Percentiles rank a stretch among this genome's conserved stretches.
These are phyloP conservation scores for Trichoderma virens DNA, from an alignment of 495 filamentous ascomycete genomes.

Conservation along the genomic window DNA sequence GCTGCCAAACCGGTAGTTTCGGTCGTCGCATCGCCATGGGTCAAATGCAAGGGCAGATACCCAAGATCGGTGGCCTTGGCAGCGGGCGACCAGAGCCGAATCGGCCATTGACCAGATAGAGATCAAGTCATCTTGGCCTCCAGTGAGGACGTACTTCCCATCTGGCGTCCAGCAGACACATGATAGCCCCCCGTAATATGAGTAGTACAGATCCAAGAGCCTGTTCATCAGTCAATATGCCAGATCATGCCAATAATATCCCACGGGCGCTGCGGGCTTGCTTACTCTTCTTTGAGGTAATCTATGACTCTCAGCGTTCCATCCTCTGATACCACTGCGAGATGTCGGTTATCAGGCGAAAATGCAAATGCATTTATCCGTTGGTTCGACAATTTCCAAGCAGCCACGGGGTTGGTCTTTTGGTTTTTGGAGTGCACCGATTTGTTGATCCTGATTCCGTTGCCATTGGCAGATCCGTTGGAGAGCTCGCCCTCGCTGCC, in stretches of 20 bases:
- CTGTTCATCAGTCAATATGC: constrained; percentile 29
- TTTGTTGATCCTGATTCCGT: constrained; percentile 60
- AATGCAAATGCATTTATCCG: constrained; percentile 85
- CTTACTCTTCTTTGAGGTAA: constrained; percentile 83
- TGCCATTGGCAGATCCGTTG: constrained; percentile 22
- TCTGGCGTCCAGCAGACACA: constrained; percentile 98
- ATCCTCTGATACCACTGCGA: constrained; percentile 92
- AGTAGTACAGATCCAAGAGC: constrained; percentile 74
- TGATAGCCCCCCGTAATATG: constrained; percentile 86
- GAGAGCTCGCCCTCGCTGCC: constrained; percentile 31
- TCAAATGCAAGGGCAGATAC: constrained; percentile 91
- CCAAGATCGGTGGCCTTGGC: constrained; percentile 90
- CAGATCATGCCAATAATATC: constrained; percentile 12
- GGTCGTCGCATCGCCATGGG: constrained; percentile 90
- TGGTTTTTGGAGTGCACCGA: constrained; percentile 89
- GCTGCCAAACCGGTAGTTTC: constrained; percentile 89
- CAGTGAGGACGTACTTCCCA: constrained; percentile 90
- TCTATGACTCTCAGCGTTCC: constrained; percentile 84
- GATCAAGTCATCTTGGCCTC: constrained; percentile 91
- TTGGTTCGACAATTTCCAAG: constrained; percentile 85
- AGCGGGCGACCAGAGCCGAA: constrained; percentile 76
- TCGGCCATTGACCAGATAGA: constrained; percentile 90
- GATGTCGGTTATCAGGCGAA: constrained; percentile 73
- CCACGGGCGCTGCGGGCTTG: constrained; percentile 4
- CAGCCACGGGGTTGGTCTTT: constrained; percentile 82